Evolutionary conservation across 192 early-diverging fungal species (phyloP), one percentile per base, ranked within the genome.

Genomic region (Linnemannia schmuckeri): DNA sequence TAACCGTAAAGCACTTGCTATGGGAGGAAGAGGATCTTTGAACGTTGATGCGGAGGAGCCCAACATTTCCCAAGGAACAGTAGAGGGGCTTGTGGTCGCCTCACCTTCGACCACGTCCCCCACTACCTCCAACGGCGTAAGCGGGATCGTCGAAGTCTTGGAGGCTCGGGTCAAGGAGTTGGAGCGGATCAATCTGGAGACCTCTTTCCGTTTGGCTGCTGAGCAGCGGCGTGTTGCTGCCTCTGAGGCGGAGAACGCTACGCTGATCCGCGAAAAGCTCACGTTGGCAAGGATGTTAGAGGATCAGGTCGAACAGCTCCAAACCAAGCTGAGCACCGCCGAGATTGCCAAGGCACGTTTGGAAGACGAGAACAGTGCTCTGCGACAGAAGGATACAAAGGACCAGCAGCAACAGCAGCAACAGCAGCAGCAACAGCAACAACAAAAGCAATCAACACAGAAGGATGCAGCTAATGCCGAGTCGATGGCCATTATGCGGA

Each of bases 401-500:
- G 61, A 35, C 30, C 66, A 78, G 40, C 73, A 55, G 47, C 4
- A 72, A 9, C 71, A 72, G 37, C 71, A 42, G 46, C 24, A 37
- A 1, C 37, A 49, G 27, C 46, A 52, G 22, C 54, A 52, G 35
- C 54, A 75, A 33, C 37, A 73, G 27, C 46, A 52, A 20, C 54
- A 52, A 18, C 54, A 75, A 35, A 33, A 75, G 6, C n/a, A 52
- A 52, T 24, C 30, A 7, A 37, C 49, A 46, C 72, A 49, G 20
- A 69, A 46, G 27, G 63, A 46, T 37, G 27, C 30, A 15, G 30
- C 52, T 20, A 79, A 72, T 57, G 47, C 77, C 17, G 77, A 79
- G 49, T 79, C 77, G 47, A 41, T 79, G 77, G 46, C 77, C 30
- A 79, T 72, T 37, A 79, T 79, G 77, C 66, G 77, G 10, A 79